phyloP scores from a whole-genome alignment of 169 alveolate genomes.

The Cyclospora cayetanensis region DNA sequence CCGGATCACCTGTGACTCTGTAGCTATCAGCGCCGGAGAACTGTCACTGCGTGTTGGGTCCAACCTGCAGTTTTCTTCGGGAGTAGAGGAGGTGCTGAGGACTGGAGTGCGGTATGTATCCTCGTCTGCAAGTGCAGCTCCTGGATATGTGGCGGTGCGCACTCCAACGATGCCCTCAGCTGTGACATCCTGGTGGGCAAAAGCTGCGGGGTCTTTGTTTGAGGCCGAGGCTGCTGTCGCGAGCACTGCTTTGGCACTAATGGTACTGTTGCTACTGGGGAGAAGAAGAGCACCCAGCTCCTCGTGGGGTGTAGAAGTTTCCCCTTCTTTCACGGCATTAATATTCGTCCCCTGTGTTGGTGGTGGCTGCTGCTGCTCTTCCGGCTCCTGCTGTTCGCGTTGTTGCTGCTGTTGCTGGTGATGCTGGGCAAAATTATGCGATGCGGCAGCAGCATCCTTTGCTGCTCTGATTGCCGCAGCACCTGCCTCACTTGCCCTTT shows the following conservation, averaged over 20 bases:
- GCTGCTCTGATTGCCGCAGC: neutral
- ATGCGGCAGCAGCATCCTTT: neutral
- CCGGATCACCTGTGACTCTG: too few species aligned
- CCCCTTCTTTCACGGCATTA: neutral
- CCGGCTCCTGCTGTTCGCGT: neutral
- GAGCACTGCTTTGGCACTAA: too few species aligned
- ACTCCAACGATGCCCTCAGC: too few species aligned
- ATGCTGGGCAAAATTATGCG: neutral
- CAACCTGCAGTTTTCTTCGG: neutral
- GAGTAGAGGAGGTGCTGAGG: neutral
- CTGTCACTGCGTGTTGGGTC: neutral
- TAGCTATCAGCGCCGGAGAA: too few species aligned
- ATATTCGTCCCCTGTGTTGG: too few species aligned
- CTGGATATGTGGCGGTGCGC: neutral
- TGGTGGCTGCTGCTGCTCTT: conserved; percentile 17
- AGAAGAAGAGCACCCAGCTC: too few species aligned
- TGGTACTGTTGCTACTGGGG: too few species aligned
- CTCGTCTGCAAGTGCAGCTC: neutral
- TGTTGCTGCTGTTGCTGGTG: neutral
- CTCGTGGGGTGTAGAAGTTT: too few species aligned
- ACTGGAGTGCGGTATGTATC: neutral
- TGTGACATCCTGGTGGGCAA: too few species aligned
- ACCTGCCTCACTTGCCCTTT: neutral
- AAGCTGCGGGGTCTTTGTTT: too few species aligned
- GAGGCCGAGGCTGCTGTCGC: too few species aligned